Evolutionary conservation across 495 filamentous ascomycete species (phyloP), one percentile per base, ranked within the genome.

Genomic region (Podospora fimiseda): DNA sequence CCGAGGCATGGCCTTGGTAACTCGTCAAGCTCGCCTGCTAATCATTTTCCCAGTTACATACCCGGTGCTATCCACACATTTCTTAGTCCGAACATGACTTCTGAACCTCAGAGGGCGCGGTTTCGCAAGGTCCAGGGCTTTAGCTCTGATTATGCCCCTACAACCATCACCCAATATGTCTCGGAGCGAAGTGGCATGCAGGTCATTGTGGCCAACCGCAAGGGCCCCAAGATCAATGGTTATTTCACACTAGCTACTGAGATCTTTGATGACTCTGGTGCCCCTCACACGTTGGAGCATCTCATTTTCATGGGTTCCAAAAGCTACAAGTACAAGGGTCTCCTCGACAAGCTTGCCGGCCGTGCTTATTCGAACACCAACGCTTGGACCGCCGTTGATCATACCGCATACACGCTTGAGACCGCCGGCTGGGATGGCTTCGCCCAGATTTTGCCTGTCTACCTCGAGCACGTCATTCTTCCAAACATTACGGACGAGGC

Each of bases 371-470:
- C 91, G 14, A 79, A 76, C 55, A 99, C 92, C 27, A 99, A 99
- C 70, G 93, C 93, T 1, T 97, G 90, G 89, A 99, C 93, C 7
- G 84, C 82, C 22, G 91, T 87, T 27, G 92, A 96, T 61, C 89
- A 96, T 56, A 99, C 94, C n/a, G 92, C 88, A 1, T 99, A 99
- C 68, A 94, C 89, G 1, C 79, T 99, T 2, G 84, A 94, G 52
- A 91, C 90, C 11, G 93, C 93, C 20, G 93, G 94, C 9, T 97
- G 93, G 92, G 89, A 93, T 59, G 92, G 90, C 19, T 97, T 97
- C 64, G 85, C 90, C 1, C 88, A 91, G 60, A 95, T 96, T 53
- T 74, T 99, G 15, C 93, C 93, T 2, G 83, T 97, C 33, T 99
- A 99, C 58, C 79, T 99, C 9, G 94, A 97, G 69, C 93, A 99